phyloP scores from a whole-genome alignment of 2,329 filamentous ascomycete genomes.

The Talaromyces funiculosus region DNA sequence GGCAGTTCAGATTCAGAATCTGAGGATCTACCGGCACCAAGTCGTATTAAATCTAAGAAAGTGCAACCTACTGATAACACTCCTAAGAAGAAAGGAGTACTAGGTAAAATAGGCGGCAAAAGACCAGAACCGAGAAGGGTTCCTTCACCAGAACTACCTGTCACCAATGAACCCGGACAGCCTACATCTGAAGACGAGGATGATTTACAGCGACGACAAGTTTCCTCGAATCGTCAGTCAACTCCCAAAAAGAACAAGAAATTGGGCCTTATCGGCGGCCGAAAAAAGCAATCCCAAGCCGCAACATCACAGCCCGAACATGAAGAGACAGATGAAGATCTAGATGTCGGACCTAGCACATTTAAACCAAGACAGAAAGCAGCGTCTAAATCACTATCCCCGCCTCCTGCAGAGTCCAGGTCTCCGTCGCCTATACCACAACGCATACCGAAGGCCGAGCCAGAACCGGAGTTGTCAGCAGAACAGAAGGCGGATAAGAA shows the following conservation, averaged over 20 bases:
- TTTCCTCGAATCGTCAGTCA: conserved; percentile 9
- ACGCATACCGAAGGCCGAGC: conserved; percentile 10
- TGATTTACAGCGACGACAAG: not conserved
- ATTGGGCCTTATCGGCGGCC: conserved; percentile 27
- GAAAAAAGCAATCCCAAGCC: conserved; percentile 21
- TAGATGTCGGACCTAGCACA: conserved; percentile 9
- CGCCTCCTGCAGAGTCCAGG: conserved; percentile 16
- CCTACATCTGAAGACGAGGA: not conserved
- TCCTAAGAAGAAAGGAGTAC: conserved; percentile 7
- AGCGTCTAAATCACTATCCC: conserved; percentile 13
- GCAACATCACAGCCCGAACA: not conserved
- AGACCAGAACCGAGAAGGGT: conserved; percentile 7
- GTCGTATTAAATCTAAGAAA: not conserved
- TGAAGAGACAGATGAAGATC: conserved; percentile 14
- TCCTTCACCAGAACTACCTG: not conserved
- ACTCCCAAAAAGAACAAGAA: conserved; percentile 16
- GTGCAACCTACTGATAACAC: not conserved
- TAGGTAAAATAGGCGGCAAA: conserved; percentile 23
- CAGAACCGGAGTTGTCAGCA: conserved; percentile 35
- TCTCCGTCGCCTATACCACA: conserved; percentile 15
- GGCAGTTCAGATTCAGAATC: not conserved
- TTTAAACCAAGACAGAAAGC: conserved; percentile 15
- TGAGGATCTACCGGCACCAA: not conserved
- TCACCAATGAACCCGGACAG: not conserved
- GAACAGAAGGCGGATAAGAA: conserved; percentile 52